Evolutionary conservation across 2,329 filamentous ascomycete species (phyloP), one percentile per base, ranked within the genome.

Genomic region (Hirsutella rhossiliensis): DNA sequence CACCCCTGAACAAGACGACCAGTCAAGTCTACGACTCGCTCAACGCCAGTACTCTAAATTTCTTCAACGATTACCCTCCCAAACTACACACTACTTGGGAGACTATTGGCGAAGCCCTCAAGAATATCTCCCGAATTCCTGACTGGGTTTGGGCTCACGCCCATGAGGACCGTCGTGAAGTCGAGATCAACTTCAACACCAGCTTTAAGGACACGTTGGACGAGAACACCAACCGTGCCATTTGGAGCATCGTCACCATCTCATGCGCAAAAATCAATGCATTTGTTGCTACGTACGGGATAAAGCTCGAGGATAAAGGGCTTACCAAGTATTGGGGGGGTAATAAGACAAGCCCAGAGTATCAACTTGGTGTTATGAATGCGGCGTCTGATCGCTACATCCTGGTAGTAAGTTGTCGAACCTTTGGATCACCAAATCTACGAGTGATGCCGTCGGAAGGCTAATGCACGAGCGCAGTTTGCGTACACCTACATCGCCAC

Each of bases 401-500:
- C 12, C 40, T 41, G 19, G 40, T 41, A 18, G 40, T 41, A 18
- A 2, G 40, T 34, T 23, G 23, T 7, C 23, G 23, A 23, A 7
- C 7, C 23, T 23, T 7, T 23, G 23, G 4, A 23, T 23, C 23
- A 23, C 23, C 23, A 23, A 7, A 23, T 23, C 23, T 4, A 23
- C 23, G 23, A 23, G 23, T 4, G 4, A 23, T 23, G 23, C 23
- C 7, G 23, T 23, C 7, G 23, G 23, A 7, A 23, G 23, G n/a
- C 31, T 32, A n/a, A 32, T 11, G 11, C n/a, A 12, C 12, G 4
- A 9, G 4, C n/a, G 3, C n/a, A 64, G 60, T 64, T 65, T 43
- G 51, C 56, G 17, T 63, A 60, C 39, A 58, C 54, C 7, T 65
- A 61, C 40, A 48, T 64, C 27, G 52, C 57, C 12, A 55, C 56